Conservation (phyloP, 2,329 filamentous ascomycete species). For the Verticillium tricorpus region DNA sequence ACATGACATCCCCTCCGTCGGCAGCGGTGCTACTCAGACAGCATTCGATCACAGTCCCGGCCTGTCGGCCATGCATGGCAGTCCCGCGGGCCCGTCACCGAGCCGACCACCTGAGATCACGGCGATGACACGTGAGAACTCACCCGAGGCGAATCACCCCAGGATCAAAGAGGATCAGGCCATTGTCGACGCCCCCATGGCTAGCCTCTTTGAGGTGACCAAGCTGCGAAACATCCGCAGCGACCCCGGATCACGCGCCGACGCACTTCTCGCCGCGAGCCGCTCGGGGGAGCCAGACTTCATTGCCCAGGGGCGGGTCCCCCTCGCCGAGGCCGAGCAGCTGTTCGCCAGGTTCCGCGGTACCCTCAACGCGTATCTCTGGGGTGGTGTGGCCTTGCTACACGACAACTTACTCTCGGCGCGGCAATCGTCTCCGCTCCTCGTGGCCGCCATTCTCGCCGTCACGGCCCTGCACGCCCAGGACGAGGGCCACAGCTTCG, state of each 20-base stretch:
- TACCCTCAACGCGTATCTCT: slow-evolving; percentile 34
- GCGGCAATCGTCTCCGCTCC: slow-evolving; percentile 48
- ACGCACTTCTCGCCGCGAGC: slow-evolving; percentile 22
- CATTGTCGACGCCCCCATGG: slow-evolving; percentile 46
- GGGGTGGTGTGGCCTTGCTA: slow-evolving; percentile 45
- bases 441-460: slow-evolving; percentile 54
- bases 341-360: slow-evolving; percentile 29
- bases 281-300: slow-evolving; percentile 27
- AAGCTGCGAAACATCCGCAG: slow-evolving; percentile 25
- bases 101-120: slow-evolving; percentile 17
- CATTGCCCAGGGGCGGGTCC: slow-evolving; percentile 41
- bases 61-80: slow-evolving; percentile 10
- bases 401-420: slow-evolving; percentile 44
- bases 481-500: slow-evolving; percentile 36
- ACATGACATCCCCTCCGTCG: slow-evolving; percentile 1
- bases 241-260: slow-evolving; percentile 19
- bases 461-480: slow-evolving; percentile 57
- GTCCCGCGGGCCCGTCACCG: slow-evolving; percentile 13
- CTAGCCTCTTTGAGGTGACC: slow-evolving; percentile 49
- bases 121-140: slow-evolving; percentile 27
- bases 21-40: slow-evolving; percentile 1
- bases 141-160: slow-evolving; percentile 30
- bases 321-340: slow-evolving; percentile 40
- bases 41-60: slow-evolving; percentile 8
- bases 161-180: slow-evolving; percentile 23